phyloP scores from a whole-genome alignment of 345 rosid genomes.

The Trapa incisa region DNA sequence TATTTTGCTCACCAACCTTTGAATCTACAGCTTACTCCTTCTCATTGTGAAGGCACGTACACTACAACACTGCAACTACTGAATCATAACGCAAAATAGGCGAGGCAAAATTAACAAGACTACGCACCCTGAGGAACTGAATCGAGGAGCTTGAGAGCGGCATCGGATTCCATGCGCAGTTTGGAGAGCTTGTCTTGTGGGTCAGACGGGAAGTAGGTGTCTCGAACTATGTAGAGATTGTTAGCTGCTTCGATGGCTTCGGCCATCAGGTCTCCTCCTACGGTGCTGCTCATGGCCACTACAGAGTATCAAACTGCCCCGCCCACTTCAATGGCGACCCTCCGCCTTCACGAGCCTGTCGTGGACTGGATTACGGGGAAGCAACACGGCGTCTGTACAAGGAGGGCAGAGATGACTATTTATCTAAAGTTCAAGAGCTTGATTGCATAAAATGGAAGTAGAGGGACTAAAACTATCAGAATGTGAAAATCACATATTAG shows the following conservation, averaged over 20 bases:
- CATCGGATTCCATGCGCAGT: slow-evolving; percentile 36
- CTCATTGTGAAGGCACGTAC: neutral
- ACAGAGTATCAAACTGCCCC: neutral
- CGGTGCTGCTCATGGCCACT: slow-evolving; percentile 13
- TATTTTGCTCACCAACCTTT: neutral
- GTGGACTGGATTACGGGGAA: too few species aligned
- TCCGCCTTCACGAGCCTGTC: neutral
- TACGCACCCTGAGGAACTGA: slow-evolving; percentile 34
- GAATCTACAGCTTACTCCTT: neutral
- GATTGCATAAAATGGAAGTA: neutral
- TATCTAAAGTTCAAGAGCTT: neutral
- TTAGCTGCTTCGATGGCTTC: slow-evolving; percentile 26
- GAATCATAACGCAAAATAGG: neutral
- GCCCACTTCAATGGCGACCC: neutral
- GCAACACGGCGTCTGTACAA: too few species aligned
- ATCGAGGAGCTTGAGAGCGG: slow-evolving; percentile 46
- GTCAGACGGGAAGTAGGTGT: slow-evolving; percentile 46
- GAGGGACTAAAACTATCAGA: neutral
- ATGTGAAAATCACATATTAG: too few species aligned
- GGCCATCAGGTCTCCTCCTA: slow-evolving; percentile 23
- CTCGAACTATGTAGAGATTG: slow-evolving; percentile 37
- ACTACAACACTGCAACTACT: neutral
- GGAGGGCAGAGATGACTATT: too few species aligned
- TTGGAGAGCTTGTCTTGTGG: slow-evolving; percentile 39
- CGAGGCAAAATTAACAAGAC: neutral